Evolutionary conservation across 306 rosid species (phyloP), one percentile per base, ranked within the genome.

Genomic region (Begonia fuchsioides): DNA sequence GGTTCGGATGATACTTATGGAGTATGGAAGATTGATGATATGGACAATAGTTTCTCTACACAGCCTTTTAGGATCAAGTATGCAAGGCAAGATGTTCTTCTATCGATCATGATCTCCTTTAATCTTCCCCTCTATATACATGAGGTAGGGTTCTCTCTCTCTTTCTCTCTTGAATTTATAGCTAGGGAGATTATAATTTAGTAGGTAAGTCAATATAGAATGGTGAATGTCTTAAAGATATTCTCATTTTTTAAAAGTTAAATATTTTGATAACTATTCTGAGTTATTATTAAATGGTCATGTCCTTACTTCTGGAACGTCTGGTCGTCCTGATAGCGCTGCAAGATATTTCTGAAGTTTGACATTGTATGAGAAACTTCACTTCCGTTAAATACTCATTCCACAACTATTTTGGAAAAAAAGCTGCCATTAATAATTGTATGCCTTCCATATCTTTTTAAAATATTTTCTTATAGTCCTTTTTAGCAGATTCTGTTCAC

Each of bases 61-160:
- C 94, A 65, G 68, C 87, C 94, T 48, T 90, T 90, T 62, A 79
- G 79, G 66, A 77, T 90, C 71, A 85, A 81, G 62, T 90, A 90
- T 47, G 92, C 94, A 8, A 81, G 79, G 57, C 92, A 90, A 68
- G 98, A 90, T 47, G 61, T 81, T 64, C 73, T 76, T 60, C 76
- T 90, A 65, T 77, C 84, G 38, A 69, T 79, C 74, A 79, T 90
- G 98, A 57, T 82, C 59, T 70, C 90, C 3, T 90, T 90, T 73
- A 75, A 71, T 66, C 66, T 90, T 49, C 54, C 87, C 15, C 74
- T 72, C 50, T 65, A 52, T 44, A 60, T 45, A 61, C 54, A 60
- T 55, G 76, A 73, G 98, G 98, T 90, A 76, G 43, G 59, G 55
- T 51, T 71, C 55, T 45, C 62, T n/a, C n/a, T 20, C 67, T 50